Base-by-base conservation (phyloP, 768 basidiomycete species). In the Tylopilus sp. region DNA sequence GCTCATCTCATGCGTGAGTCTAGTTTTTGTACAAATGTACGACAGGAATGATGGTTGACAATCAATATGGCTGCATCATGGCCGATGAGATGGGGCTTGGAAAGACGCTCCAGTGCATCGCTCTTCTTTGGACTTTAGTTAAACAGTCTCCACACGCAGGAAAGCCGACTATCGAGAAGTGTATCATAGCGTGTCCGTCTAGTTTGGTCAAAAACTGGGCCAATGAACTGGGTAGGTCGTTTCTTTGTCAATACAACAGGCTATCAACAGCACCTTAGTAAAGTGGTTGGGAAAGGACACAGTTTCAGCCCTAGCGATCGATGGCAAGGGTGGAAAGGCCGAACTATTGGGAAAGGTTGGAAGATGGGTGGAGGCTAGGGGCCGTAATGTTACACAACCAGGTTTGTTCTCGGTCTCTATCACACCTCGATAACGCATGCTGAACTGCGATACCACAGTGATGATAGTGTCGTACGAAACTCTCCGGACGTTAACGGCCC, bases 391-490 rank as follows among this genome's bases (percentile, higher is more conserved):
- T 45, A 90, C 92, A 1, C 87, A 92, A 54, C 94, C 96, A 72
- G 93, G 94, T 91, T 61, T 29, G 74, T 31, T 56, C 43, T 40
- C 45, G 16, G 31, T 14, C 21, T 29, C 9, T 49, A 26, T 38
- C 42, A 41, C 41, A 14, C 10, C n/a, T 33, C 21, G 48, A 33
- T 10, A 28, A 41, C 49, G 28, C 50, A 26, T 40, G n/a, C n/a
- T n/a, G n/a, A n/a, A n/a, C n/a, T n/a, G n/a, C n/a, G n/a, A n/a
- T n/a, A 37, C 28, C 0, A 55, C n/a, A 95, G 96, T 98, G 41
- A 92, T 99, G 90, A 98, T 99, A 58, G 94, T 97, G 6, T 98
- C 97, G 0, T 99, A 99, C 60, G 96, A 99, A 69, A 96, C 92
- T 0, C 78, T 99, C 47, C 84, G 96, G 19, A 87, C 87, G 5